A percentile compares a stretch with the other conserved stretches of the same genome.
Evolutionary conservation across 176 grass and related monocot species (phyloP).

Genomic region (Themeda triandra): DNA sequence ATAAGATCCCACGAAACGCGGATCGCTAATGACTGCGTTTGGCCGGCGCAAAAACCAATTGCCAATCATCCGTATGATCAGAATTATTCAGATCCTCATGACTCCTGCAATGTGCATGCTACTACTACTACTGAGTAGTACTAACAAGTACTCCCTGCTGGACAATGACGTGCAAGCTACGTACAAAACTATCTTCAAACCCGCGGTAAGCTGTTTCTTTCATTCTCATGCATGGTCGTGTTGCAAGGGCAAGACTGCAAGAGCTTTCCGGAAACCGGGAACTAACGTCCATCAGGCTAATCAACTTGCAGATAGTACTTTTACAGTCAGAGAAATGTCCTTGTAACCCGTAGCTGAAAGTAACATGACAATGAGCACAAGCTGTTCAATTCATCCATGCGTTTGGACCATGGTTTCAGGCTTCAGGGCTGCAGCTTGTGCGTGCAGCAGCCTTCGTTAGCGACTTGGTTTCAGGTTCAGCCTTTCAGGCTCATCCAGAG

Average conservation of each 20-base stretch:
- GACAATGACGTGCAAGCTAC: constrained; percentile 13
- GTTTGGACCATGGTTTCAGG: background rate
- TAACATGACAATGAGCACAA: constrained; percentile 10
- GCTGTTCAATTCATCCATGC: no score
- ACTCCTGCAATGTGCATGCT: constrained; percentile 19
- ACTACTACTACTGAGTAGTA: background rate
- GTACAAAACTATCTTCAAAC: background rate
- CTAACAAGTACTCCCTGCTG: background rate
- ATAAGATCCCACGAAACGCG: constrained; percentile 37
- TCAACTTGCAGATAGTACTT: background rate
- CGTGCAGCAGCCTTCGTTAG: background rate
- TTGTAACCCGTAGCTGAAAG: constrained; percentile 30
- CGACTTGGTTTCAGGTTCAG: background rate
- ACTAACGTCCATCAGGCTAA: background rate
- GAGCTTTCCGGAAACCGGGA: background rate
- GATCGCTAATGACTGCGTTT: constrained; percentile 16
- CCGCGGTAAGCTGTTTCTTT: background rate
- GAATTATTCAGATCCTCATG: background rate
- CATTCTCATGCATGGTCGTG: background rate
- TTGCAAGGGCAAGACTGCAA: background rate
- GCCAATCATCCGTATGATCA: constrained; percentile 6
- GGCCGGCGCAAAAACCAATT: background rate
- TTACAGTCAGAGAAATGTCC: background rate
- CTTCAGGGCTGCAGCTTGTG: background rate
- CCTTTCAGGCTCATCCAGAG: background rate